Evolutionary conservation across 805 yeast species (phyloP), one percentile per base, ranked within the genome.

Genomic region (Schizosaccharomyces osmophilus): DNA sequence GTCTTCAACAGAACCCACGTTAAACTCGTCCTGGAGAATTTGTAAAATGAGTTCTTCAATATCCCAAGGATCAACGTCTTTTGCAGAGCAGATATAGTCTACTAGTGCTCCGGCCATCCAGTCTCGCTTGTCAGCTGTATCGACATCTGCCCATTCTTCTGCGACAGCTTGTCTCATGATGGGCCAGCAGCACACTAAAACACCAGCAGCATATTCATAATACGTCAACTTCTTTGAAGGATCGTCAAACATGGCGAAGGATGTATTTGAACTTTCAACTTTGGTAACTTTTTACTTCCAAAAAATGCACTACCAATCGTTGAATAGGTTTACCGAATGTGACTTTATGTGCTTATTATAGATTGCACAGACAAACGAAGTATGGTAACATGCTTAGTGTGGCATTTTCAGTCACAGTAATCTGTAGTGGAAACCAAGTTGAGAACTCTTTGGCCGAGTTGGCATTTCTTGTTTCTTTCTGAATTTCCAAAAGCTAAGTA

Each of bases 1-100:
- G 69, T 90, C 95, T 67, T 93, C 97, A 55, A 93, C 80, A 19
- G 51, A 45, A 55, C 81, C 78, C 8, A 84, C 84, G 63, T 87
- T 97, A 68, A 90, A 93, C 71, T 93, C 99, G 72, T 90, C 98
- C 63, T 82, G 82, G 96, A 93, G 87, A 31, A 95, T 93, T 68
- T 85, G 84, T 61, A 85, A 74, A 63, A 93, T 74, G 19, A 95
- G 80, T 68, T 85, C 95, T 72, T 93, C 97, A 32, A 93, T 79
- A 64, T 84, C 79, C 48, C 80, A 82, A 2, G 85, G 75, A 67
- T 88, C 97, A 4, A 90, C 85, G 4, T 79, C 77, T 60, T 75
- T 78, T 17, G 29, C 36, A 58, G 17, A 60, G 63, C 73, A 75
- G 68, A 90, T 93, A 61, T 88, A 75, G 43, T 87, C 97, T 36